Conservation (phyloP, 2,329 filamentous ascomycete species). For the Trichoderma endophyticum region DNA sequence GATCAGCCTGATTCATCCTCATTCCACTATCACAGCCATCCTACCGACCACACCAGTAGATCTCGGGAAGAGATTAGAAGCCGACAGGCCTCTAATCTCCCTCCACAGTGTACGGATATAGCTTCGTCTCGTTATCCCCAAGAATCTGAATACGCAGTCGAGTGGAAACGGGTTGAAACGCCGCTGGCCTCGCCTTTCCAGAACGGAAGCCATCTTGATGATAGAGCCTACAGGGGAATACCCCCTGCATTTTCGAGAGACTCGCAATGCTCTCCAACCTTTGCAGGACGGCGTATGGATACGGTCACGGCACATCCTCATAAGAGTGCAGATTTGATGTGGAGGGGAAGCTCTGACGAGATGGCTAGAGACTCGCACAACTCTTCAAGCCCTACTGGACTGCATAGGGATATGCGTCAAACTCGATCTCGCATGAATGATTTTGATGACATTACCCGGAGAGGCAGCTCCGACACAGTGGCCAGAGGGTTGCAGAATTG, state of each 20-base stretch:
- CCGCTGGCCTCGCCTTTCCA: background rate
- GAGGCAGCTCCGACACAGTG: background rate
- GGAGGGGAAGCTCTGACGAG: background rate
- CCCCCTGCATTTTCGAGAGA: background rate
- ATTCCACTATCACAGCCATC: background rate
- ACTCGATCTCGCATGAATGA: background rate
- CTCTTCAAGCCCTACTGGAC: background rate
- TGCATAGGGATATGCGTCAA: background rate
- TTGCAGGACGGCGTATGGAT: background rate
- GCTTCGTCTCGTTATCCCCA: background rate
- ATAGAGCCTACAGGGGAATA: background rate
- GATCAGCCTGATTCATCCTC: background rate
- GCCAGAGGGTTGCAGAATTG: background rate
- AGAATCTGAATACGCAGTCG: background rate
- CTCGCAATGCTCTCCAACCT: background rate
- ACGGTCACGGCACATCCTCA: background rate
- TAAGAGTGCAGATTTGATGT: background rate
- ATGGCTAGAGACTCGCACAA: background rate
- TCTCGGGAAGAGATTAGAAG: background rate
- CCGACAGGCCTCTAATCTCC: background rate
- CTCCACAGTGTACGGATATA: background rate
- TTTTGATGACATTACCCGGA: slow-evolving; percentile 18
- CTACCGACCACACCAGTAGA: background rate
- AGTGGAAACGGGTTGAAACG: background rate
- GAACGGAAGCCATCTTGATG: background rate